Evolutionary conservation across 2,329 filamentous ascomycete genomes (phyloP), one percentile per base, ranked within the genome.

Genomic region (Diaporthe vaccinii): DNA sequence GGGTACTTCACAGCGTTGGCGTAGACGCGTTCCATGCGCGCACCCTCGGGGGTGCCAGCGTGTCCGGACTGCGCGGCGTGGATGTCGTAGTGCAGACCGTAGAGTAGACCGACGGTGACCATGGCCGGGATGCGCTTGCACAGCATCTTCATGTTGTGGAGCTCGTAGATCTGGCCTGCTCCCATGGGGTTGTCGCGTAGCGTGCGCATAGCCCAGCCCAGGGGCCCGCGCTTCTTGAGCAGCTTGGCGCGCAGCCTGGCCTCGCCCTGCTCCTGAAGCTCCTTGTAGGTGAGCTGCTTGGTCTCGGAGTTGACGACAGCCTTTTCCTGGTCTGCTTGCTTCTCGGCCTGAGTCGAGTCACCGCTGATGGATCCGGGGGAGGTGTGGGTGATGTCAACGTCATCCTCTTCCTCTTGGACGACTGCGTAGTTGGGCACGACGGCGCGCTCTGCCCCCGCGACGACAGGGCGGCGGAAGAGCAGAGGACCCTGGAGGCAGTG

Each of bases 131-230:
- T 81, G 31, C 94, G 93, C 84, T 91, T 93, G 76, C 87, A 39
- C 31, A 92, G 76, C 69, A 89, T 89, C 81, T 88, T 89, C 77
- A 95, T 85, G 88, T 96, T 96, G 84, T 91, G 86, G 28, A 88
- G 79, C 85, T 96, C 94, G 85, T 96, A 95, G 78, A 96, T 89
- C 80, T 92, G 88, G 71, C 94, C 94, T 25, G 91, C 83, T 25
- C 93, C 93, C 84, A 95, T 90, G 65, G 91, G 93, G 86, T 95
- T 94, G 80, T 93, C 87, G 81, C 91, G 93, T 28, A 96, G 91
- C 69, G 88, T 90, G 79, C 94, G 93, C 92, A 96, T 94, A 51
- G 93, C 94, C 94, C 94, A 96, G 79, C 92, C 94, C n/a, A 96
- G 87, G 69, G 93, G 93, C 36, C 94, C 93, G 2, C 85, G 85